A percentile compares a stretch with the other conserved stretches of the same genome.
Conservation (phyloP, 768 basidiomycete genomes). For the Boletus patriciae region DNA sequence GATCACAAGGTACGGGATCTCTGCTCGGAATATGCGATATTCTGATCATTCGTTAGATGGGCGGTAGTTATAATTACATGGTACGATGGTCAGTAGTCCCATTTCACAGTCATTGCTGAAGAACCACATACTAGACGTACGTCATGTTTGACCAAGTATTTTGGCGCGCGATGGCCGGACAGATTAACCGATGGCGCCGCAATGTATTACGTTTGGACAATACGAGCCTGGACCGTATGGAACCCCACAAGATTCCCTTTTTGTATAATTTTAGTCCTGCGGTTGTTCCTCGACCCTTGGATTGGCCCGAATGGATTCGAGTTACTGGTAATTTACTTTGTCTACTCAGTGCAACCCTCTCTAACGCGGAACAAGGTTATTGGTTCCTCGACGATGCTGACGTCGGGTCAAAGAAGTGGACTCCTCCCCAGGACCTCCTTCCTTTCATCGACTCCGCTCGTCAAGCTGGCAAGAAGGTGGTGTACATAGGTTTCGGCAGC, state of each 20-base stretch:
- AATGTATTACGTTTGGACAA: conserved; percentile 70
- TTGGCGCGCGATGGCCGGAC: conserved; percentile 92
- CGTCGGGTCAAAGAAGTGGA: conserved; percentile 86
- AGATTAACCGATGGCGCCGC: conserved; percentile 92
- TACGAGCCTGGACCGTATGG: conserved; percentile 92
- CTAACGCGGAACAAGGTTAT: conserved; percentile 58
- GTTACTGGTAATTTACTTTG: conserved; percentile 63
- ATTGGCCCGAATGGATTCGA: conserved; percentile 99
- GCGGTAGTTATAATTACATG: conserved; percentile 98
- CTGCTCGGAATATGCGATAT: conserved; percentile 3
- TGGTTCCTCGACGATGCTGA: conserved; percentile 97
- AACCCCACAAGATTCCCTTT: conserved; percentile 97
- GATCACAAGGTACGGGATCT: conserved; percentile 71
- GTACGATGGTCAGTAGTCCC: conserved; percentile 40
- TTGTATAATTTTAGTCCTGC: conserved; percentile 95
- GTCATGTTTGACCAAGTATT: conserved; percentile 98
- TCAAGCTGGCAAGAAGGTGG: conserved; percentile 77
- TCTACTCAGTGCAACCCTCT: neutral
- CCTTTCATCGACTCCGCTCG: conserved; percentile 82
- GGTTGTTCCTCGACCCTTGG: conserved; percentile 88
- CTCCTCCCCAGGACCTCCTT: conserved; percentile 75
- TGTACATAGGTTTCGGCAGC: conserved; percentile 97
- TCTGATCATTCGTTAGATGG: conserved; percentile 61
- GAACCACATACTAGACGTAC: conserved; percentile 58
- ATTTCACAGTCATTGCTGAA: conserved; percentile 2